A percentile compares a stretch with the other conserved stretches of the same genome.
Evolutionary conservation across 768 basidiomycete genomes (phyloP).

Genomic region (Leucosporidium yakuticum): DNA sequence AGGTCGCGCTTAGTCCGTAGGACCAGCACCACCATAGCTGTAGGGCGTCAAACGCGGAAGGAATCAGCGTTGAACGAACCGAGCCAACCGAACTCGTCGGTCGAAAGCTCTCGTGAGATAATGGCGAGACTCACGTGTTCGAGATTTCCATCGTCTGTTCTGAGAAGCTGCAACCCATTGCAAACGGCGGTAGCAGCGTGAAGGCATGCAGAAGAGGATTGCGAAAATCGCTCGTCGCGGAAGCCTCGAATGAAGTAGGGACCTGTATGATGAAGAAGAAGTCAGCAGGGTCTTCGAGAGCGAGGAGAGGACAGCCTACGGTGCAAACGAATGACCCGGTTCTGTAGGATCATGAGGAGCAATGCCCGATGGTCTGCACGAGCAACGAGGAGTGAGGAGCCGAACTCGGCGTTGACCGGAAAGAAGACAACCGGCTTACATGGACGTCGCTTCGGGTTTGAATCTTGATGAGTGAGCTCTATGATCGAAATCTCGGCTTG

Average conservation of each 20-base stretch:
- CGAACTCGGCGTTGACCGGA: too few species aligned
- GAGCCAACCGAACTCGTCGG: too few species aligned
- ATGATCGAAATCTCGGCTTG: too few species aligned
- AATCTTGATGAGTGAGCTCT: too few species aligned
- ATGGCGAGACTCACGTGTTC: neutral
- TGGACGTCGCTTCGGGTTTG: too few species aligned
- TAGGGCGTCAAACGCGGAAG: too few species aligned
- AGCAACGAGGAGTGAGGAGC: too few species aligned
- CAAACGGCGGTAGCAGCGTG: neutral
- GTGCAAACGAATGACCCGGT: neutral
- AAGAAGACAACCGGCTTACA: too few species aligned
- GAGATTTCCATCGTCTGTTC: neutral
- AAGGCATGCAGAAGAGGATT: neutral
- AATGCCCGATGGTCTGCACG: neutral
- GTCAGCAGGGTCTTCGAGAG: too few species aligned
- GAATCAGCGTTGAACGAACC: too few species aligned
- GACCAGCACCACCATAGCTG: conserved; percentile 5
- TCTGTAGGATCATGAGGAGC: neutral
- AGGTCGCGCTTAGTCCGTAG: neutral
- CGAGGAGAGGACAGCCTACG: neutral
- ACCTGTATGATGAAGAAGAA: neutral
- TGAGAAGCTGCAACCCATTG: neutral
- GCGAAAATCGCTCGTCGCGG: neutral
- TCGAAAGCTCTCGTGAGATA: too few species aligned
- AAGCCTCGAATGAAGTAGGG: neutral